A percentile compares a stretch with the other conserved stretches of the same genome.
Evolutionary conservation across 2,329 filamentous ascomycete species (phyloP).

Genomic region (Ceratocystis eucalypticola): DNA sequence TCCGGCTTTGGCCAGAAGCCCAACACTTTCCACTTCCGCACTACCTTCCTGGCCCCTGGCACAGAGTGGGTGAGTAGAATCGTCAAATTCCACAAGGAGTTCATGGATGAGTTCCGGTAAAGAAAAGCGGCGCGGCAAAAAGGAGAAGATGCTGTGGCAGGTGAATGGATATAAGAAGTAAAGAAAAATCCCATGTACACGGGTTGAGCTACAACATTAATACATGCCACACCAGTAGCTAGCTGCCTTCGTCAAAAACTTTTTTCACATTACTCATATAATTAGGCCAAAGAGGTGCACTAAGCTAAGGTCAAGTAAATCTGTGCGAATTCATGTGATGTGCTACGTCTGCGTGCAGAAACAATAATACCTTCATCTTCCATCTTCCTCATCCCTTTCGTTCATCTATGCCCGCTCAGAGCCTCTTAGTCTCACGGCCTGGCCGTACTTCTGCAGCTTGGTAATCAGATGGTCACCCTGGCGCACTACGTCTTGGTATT

Average conservation of each 20-base stretch:
- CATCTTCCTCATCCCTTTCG: not conserved
- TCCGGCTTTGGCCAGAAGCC: constrained; percentile 90
- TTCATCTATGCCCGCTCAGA: constrained; percentile 70
- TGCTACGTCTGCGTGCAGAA: constrained; percentile 10
- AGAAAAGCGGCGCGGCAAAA: constrained; percentile 13
- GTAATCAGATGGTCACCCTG: constrained; percentile 97
- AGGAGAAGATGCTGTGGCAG: not conserved
- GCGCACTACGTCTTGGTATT: constrained; percentile 95
- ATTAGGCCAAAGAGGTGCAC: not conserved
- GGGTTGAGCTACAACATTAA: not conserved
- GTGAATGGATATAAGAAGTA: not conserved
- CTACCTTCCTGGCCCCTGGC: constrained; percentile 89
- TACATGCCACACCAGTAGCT: not conserved
- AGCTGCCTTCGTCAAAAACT: too few relatives aligned
- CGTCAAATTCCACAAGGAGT: constrained; percentile 78
- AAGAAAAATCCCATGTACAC: not conserved
- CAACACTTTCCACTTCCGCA: constrained; percentile 83
- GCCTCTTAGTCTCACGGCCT: constrained; percentile 83
- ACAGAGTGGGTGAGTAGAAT: constrained; percentile 88
- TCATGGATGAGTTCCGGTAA: constrained; percentile 66
- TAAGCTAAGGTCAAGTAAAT: not conserved
- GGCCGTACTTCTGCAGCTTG: constrained; percentile 97
- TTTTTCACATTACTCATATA: too few relatives aligned
- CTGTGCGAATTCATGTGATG: constrained; percentile 10
- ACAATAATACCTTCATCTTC: not conserved